Base-by-base conservation (phyloP, 805 yeast species). In the Torulaspora franciscae region DNA sequence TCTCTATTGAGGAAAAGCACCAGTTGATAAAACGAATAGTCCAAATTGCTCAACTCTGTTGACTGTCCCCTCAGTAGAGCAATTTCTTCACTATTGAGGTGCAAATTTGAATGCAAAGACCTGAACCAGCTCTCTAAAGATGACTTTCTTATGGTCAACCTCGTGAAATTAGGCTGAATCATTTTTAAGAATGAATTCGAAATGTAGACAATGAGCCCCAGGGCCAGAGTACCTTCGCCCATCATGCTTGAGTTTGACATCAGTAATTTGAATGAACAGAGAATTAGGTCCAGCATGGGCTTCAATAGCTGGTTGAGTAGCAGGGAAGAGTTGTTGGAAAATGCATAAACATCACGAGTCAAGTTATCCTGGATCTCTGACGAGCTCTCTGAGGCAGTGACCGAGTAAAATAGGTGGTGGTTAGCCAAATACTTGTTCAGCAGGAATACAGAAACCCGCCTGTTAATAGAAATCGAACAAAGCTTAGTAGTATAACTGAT, bases 101-200 rank as follows among this genome's bases (percentile, higher is more conserved):
- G 87, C 13, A 90, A 71, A 59, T 88, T 83, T 1, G 95, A 81
- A 66, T 90, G 97, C 22, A 83, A 75, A 13, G 84, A 76, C 54
- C 95, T 79, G 56, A 88, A 83, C 58, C 83, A 82, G 48, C 95
- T 95, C 64, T 90, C 97, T 42, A 88, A 71, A 37, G 79, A 76
- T 13, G 95, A 89, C 57, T 81, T 80, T 46, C 80, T 80, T 41
- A 85, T 74, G 1, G 93, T 84, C 38, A 86, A 70, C 58, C 76
- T 83, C 11, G 95, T 90, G 59, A 90, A 90, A 39, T 93, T 93
- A 14, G 98, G 98, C 3, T 95, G 86, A 54, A 89, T 78, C 42
- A 85, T 70, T 53, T 83, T 75, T 54, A 90, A 68, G 32, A 84
- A 68, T 23, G 80, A 72, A 3, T 95, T 87, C 27, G 96, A 86